Percentiles rank a stretch among this genome's conserved stretches.
These are phyloP conservation scores for Rhodotorula sp. DNA, from an alignment of 1,284 basidiomycete genomes.

Conservation along the genomic window DNA sequence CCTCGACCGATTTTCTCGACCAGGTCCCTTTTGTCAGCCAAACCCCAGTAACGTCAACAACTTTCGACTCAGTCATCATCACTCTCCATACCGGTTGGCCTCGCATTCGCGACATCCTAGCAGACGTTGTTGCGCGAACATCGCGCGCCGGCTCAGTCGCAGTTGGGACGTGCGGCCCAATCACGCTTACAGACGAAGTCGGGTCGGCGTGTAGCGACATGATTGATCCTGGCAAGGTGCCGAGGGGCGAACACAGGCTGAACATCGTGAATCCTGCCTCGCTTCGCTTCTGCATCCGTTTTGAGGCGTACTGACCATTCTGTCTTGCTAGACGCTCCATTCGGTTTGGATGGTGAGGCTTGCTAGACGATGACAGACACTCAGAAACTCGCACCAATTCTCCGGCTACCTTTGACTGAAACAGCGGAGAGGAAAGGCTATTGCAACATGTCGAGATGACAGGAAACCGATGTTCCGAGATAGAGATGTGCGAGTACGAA, in stretches of 20 bases:
- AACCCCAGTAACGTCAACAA: not conserved
- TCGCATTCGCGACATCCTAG: constrained; percentile 8
- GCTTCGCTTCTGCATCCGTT: not conserved
- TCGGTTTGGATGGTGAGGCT: constrained; percentile 17
- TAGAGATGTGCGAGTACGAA: not conserved
- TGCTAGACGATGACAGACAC: too few relatives aligned
- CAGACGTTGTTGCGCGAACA: not conserved
- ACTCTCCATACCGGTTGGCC: constrained; percentile 8
- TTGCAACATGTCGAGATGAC: not conserved
- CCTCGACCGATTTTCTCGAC: not conserved
- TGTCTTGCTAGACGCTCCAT: constrained; percentile 11
- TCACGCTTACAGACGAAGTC: constrained; percentile 6
- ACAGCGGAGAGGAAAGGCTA: not conserved
- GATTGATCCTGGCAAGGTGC: constrained; percentile 4
- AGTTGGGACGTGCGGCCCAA: constrained; percentile 13
- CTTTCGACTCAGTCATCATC: not conserved
- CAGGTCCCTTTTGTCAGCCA: not conserved
- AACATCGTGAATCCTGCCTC: constrained; percentile 13
- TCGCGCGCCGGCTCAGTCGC: constrained; percentile 11
- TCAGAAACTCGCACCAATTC: too few relatives aligned
- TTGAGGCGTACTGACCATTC: too few relatives aligned
- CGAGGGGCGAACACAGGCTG: constrained; percentile 13
- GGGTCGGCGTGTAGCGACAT: constrained; percentile 4
- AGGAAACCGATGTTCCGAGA: not conserved
- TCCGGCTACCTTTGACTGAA: too few relatives aligned